Conservation (phyloP, 2,329 filamentous ascomycete species). For the Apiospora marii region DNA sequence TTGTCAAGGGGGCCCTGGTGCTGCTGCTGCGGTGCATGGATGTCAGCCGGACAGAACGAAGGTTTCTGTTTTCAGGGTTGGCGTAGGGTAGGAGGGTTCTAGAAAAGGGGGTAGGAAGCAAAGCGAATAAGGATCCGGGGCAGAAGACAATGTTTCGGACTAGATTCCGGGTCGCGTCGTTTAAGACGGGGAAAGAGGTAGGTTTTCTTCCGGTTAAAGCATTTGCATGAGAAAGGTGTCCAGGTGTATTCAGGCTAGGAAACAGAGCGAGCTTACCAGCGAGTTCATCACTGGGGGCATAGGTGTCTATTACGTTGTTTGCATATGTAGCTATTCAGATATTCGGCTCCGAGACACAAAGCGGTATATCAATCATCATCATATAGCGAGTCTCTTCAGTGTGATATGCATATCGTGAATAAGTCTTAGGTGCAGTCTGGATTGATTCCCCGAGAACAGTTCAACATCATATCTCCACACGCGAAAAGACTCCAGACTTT, state of each 20-base stretch:
- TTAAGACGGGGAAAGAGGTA: not conserved
- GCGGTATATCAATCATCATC: not conserved
- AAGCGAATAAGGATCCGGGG: not conserved
- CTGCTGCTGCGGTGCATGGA: not conserved
- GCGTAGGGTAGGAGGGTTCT: not conserved
- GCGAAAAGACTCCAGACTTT: too few species aligned
- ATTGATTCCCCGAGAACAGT: not conserved
- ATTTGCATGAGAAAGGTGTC: constrained; percentile 10
- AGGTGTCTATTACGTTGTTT: not conserved
- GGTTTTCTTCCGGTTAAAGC: not conserved
- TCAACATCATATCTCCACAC: not conserved
- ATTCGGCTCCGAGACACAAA: not conserved
- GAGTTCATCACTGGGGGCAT: not conserved
- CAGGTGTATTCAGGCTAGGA: not conserved
- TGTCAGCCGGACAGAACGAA: not conserved
- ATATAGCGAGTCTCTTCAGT: not conserved
- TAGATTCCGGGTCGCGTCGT: not conserved
- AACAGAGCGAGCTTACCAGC: not conserved
- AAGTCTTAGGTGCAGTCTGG: not conserved
- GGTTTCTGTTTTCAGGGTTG: not conserved
- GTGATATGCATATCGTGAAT: not conserved
- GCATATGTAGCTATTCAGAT: not conserved
- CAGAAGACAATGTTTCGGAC: not conserved
- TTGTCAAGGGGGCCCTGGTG: not conserved
- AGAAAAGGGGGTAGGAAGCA: not conserved